phyloP scores from a whole-genome alignment of 768 basidiomycete species.

The Rhizopogon vesiculosus region DNA sequence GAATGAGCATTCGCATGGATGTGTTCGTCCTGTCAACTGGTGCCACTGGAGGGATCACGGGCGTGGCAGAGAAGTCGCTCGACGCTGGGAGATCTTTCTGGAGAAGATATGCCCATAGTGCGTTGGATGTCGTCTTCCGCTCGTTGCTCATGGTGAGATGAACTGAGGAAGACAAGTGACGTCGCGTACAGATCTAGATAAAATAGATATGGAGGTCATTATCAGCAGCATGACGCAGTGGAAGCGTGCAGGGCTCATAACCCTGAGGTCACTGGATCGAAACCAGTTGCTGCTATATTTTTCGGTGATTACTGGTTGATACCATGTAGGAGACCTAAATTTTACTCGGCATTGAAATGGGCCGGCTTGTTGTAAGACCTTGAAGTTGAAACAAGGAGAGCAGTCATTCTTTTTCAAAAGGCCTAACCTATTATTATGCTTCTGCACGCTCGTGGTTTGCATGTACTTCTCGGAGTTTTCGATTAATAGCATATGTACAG shows the following conservation, averaged over 20 bases:
- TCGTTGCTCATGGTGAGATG: background rate
- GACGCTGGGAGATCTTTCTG: constrained; percentile 33
- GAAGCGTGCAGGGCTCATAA: constrained; percentile 26
- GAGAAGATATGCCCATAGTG: constrained; percentile 53
- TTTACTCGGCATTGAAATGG: too few species aligned
- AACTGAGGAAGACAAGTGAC: background rate
- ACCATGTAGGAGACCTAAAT: too few species aligned
- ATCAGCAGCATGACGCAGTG: constrained; percentile 25
- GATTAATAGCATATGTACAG: too few species aligned
- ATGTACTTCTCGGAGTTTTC: too few species aligned
- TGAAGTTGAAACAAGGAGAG: too few species aligned
- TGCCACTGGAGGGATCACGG: constrained; percentile 30
- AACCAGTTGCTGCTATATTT: constrained; percentile 24
- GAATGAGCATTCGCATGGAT: constrained; percentile 66
- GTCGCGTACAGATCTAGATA: background rate
- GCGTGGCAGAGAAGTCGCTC: constrained; percentile 14
- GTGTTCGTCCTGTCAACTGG: constrained; percentile 64
- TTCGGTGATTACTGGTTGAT: too few species aligned
- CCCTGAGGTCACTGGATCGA: constrained; percentile 29
- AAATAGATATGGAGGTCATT: background rate
- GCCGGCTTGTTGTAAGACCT: too few species aligned
- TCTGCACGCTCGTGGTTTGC: too few species aligned
- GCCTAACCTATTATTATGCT: too few species aligned
- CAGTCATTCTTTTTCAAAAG: too few species aligned
- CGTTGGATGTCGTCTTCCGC: constrained; percentile 13